Percentiles rank a stretch among this genome's conserved stretches.
Conservation (phyloP, 495 filamentous ascomycete genomes). For the Penicillium soppii region DNA sequence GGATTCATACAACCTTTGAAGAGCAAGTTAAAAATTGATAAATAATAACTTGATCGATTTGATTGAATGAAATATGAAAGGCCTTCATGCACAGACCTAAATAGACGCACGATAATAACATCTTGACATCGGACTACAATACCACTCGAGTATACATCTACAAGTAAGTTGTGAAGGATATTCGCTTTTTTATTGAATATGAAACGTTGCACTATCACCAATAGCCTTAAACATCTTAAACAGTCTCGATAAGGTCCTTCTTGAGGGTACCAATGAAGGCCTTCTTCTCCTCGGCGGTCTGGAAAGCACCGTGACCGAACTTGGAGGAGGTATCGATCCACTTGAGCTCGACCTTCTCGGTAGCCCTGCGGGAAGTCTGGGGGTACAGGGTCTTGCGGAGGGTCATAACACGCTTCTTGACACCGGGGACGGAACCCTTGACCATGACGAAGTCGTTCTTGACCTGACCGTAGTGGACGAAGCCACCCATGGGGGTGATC, state of each 20-base stretch:
- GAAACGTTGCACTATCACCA: conserved; percentile 42
- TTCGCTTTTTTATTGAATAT: conserved; percentile 52
- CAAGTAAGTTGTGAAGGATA: conserved; percentile 30
- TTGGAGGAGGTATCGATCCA: conserved; percentile 99
- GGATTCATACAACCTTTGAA: too few species aligned
- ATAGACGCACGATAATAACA: too few species aligned
- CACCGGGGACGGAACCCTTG: conserved; percentile 96
- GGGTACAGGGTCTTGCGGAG: conserved; percentile 98
- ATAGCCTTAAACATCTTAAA: conserved; percentile 59
- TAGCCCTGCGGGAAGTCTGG: conserved; percentile 89
- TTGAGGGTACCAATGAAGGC: conserved; percentile 96
- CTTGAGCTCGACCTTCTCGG: conserved; percentile 99
- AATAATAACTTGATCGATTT: too few species aligned
- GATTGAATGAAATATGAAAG: too few species aligned
- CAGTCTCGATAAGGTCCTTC: conserved; percentile 83
- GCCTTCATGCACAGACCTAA: too few species aligned
- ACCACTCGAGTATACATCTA: conserved; percentile 5
- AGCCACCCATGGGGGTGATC: conserved; percentile 97
- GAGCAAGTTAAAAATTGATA: too few species aligned
- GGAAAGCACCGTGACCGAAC: conserved; percentile 99
- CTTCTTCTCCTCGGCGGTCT: conserved; percentile 98
- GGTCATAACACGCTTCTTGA: conserved; percentile 99
- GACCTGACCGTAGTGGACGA: conserved; percentile 98
- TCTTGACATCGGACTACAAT: neutral
- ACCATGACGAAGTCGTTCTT: conserved; percentile 99